Evolutionary conservation across 169 alveolate genomes (phyloP).

Genomic region (Plasmodium gallinaceum): DNA sequence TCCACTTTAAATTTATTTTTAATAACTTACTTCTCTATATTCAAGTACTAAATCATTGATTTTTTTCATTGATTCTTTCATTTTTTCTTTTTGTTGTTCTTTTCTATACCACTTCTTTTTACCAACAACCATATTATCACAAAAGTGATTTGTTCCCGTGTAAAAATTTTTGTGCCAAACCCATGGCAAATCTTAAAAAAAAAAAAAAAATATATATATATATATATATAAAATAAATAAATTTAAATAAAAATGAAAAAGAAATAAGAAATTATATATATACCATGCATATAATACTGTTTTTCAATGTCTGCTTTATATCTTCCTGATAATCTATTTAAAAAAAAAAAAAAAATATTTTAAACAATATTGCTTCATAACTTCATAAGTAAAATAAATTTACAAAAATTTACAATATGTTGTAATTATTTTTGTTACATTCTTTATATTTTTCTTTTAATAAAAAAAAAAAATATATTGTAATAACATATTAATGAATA

Average conservation of each 20-base stretch:
- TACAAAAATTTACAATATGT: too few relatives aligned
- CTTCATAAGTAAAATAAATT: too few relatives aligned
- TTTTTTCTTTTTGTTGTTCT: conserved; percentile 80
- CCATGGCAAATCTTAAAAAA: conserved; percentile 88
- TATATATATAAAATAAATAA: conserved; percentile 2
- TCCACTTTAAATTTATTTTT: not conserved
- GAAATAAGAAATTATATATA: not conserved
- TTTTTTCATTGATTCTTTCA: conserved; percentile 52
- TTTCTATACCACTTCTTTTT: conserved; percentile 89
- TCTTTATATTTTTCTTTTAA: too few relatives aligned
- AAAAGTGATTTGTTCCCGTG: conserved; percentile 85
- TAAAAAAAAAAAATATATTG: not conserved
- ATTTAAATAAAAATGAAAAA: not conserved
- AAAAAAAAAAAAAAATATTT: conserved; percentile 35
- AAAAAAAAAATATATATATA: not conserved
- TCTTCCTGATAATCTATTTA: conserved; percentile 81
- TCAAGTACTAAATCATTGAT: conserved; percentile 68
- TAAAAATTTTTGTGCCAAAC: conserved; percentile 89
- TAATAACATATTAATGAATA: not conserved
- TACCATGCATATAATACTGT: conserved; percentile 89
- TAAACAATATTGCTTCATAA: too few relatives aligned
- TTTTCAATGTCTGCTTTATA: conserved; percentile 90
- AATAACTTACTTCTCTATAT: conserved; percentile 48
- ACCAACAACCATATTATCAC: conserved; percentile 88
- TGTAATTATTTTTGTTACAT: too few relatives aligned